Evolutionary conservation across 2,329 filamentous ascomycete species (phyloP), one percentile per base, ranked within the genome.

Genomic region (Aspergillus fumigatiaffinis): DNA sequence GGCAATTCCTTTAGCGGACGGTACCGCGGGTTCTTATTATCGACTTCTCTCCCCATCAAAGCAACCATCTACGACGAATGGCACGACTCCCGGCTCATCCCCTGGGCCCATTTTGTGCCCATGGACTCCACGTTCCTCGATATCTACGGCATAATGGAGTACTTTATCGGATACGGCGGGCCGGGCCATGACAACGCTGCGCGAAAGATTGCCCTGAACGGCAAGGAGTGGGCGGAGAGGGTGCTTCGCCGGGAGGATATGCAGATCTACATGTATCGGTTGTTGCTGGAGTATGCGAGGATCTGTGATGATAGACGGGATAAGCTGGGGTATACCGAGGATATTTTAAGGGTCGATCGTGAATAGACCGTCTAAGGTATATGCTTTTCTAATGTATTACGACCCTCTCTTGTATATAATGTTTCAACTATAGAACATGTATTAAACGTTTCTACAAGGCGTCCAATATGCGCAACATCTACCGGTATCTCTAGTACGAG

Each of bases 101-200:
- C 88, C 0, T 94, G 90, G 90, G 85, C 85, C 66, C 90, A 94
- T 72, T 93, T 90, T 65, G 86, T 92, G 1, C 90, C 90, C 17
- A 86, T 93, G 82, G 88, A 92, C 68, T 89, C 84, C 66, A 83
- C 86, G 1, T 92, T 87, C 66, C 76, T 83, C 38, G 90, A 92
- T 63, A 82, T 89, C 65, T 92, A 86, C 60, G 86, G 84, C 47
- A 86, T 91, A 55, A 80, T 91, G 79, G 84, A 88, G 56, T 92
- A 90, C 67, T 91, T 92, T 66, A 68, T 90, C 4, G 87, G 87
- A 1, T 85, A 87, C 63, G 67, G 72, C 0, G 78, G 67, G n/a
- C 51, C 38, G 8, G 57, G 53, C 10, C 65, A 68, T 53, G 88
- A 91, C 65, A 72, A 73, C 1, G 79, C 78, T 3, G 89, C 87